A percentile compares a stretch with the other conserved stretches of the same genome.
Evolutionary conservation across 1,139 yeast species (phyloP).

Genomic region (Meyerozyma elateridarum): DNA sequence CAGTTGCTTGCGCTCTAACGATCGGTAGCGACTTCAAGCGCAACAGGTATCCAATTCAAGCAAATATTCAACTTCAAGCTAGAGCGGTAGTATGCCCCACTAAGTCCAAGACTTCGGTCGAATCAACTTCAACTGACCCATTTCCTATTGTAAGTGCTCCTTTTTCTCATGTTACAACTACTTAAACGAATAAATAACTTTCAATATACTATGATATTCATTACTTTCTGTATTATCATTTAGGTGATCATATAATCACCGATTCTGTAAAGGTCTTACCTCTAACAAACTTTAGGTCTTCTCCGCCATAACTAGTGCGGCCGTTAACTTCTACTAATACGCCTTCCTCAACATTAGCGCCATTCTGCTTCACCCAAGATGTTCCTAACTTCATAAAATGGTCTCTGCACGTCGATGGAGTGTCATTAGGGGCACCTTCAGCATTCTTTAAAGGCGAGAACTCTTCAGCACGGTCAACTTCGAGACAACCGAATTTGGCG

Average conservation of each 20-base stretch:
- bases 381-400: conserved; percentile 68
- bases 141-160: neutral
- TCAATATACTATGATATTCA: too few species aligned
- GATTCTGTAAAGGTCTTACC: conserved; percentile 48
- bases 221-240: too few species aligned
- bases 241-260: conserved; percentile 31
- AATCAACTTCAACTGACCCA: neutral
- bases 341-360: conserved; percentile 49
- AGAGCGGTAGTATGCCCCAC: conserved; percentile 1
- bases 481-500: conserved; percentile 82
- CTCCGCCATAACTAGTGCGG: conserved; percentile 76
- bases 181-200: neutral
- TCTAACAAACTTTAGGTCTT: conserved; percentile 60
- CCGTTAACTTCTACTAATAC: conserved; percentile 75
- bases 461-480: conserved; percentile 80
- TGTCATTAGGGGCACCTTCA: conserved; percentile 73
- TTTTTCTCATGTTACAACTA: conserved; percentile 1
- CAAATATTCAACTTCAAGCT: neutral
- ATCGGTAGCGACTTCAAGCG: conserved; percentile 1
- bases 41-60: too few species aligned
- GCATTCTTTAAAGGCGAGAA: conserved; percentile 95
- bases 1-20: conserved; percentile 1
- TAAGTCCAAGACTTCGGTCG: neutral
- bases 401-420: conserved; percentile 74
- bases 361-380: conserved; percentile 68